phyloP scores from a whole-genome alignment of 2,329 filamentous ascomycete species.

The Colletotrichum orbiculare region DNA sequence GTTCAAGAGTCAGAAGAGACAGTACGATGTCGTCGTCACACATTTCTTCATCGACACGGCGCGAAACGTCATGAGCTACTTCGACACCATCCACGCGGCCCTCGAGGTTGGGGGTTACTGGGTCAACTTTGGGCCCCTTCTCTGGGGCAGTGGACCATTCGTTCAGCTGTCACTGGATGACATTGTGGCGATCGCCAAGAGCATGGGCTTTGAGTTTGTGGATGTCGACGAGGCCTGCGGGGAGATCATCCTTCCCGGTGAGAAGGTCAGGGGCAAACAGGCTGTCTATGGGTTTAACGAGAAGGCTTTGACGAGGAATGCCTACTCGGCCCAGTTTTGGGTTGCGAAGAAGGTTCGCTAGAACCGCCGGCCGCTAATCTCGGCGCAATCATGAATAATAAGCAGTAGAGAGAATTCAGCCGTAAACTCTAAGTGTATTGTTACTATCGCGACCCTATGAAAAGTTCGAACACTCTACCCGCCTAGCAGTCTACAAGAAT shows the following conservation, averaged over 20 bases:
- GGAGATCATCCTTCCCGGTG: constrained; percentile 52
- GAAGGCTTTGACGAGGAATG: constrained; percentile 61
- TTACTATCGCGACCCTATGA: too few relatives aligned
- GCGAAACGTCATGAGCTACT: constrained; percentile 64
- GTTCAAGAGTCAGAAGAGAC: constrained; percentile 42
- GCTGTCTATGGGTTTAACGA: constrained; percentile 65
- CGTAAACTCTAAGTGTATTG: too few relatives aligned
- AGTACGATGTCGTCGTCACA: constrained; percentile 63
- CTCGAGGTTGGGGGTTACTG: constrained; percentile 61
- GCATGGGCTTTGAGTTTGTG: constrained; percentile 63
- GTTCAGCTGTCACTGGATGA: constrained; percentile 67
- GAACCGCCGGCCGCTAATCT: too few relatives aligned
- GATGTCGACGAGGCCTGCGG: constrained; percentile 55
- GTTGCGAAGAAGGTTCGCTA: constrained; percentile 48
- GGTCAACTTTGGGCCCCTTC: constrained; percentile 66
- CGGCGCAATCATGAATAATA: too few relatives aligned
- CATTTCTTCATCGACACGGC: constrained; percentile 73
- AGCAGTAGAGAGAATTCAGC: too few relatives aligned
- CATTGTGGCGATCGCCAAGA: constrained; percentile 58
- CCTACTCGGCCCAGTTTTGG: constrained; percentile 67
- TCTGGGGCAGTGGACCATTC: constrained; percentile 65
- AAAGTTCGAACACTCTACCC: too few relatives aligned
- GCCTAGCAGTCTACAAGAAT: too few relatives aligned
- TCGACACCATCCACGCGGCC: constrained; percentile 62
- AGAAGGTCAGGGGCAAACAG: constrained; percentile 56